These are phyloP conservation scores for Neostapfia colusana DNA, from an alignment of 176 grass and related monocot genomes.

Conservation along the genomic window DNA sequence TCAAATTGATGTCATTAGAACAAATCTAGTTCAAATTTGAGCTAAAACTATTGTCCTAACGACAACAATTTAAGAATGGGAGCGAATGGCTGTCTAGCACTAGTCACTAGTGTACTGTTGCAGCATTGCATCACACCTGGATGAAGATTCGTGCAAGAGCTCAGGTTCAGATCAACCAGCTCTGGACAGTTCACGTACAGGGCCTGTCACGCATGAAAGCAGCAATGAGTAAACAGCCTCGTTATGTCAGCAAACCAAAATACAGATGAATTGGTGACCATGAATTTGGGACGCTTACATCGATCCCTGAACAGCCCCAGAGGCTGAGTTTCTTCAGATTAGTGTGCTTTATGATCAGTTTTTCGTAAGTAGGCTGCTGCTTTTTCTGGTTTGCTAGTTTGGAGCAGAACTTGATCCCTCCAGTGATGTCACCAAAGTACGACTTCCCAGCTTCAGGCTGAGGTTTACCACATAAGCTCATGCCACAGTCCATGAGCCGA, in stretches of 20 bases:
- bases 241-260: not conserved
- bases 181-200: conserved; percentile 84
- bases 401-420: conserved; percentile 46
- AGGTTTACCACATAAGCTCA: conserved; percentile 52
- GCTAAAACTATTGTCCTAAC: no score
- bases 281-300: conserved; percentile 48
- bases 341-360: conserved; percentile 81
- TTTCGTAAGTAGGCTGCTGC: conserved; percentile 49
- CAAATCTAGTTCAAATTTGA: no score
- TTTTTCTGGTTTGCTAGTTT: conserved; percentile 33
- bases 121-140: conserved; percentile 58
- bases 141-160: conserved; percentile 79
- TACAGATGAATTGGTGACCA: not conserved
- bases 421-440: conserved; percentile 46
- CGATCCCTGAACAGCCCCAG: conserved; percentile 80
- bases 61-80: no score
- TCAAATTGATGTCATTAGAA: no score
- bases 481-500: conserved; percentile 79
- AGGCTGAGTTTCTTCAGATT: conserved; percentile 76
- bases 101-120: not conserved
- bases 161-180: conserved; percentile 91
- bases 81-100: no score
- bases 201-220: conserved; percentile 43
- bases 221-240: conserved; percentile 1
- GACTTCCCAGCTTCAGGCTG: conserved; percentile 40